A percentile compares a stretch with the other conserved stretches of the same genome.
phyloP scores from a whole-genome alignment of 805 yeast species.

The Candida caryicola region DNA sequence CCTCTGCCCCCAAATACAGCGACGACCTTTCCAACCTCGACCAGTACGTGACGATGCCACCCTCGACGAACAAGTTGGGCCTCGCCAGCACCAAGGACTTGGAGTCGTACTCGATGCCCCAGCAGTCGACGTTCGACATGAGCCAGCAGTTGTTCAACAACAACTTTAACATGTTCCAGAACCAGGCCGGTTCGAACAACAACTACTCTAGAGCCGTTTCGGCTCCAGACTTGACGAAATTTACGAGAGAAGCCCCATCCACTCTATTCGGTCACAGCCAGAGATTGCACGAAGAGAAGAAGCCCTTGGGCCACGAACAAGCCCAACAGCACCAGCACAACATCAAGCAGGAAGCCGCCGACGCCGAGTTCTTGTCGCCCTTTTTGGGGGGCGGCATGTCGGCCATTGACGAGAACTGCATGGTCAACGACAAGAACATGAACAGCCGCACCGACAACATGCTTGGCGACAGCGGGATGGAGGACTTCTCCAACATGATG shows the following conservation, averaged over 20 bases:
- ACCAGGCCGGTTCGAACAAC: neutral
- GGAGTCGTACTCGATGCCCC: conserved; percentile 9
- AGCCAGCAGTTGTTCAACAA: conserved; percentile 8
- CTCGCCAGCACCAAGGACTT: neutral
- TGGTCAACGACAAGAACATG: neutral
- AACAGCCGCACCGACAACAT: neutral
- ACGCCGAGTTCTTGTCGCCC: no score
- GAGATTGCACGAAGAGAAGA: conserved; percentile 1
- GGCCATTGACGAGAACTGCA: neutral
- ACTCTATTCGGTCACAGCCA: conserved; percentile 10
- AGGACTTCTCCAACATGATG: conserved; percentile 7
- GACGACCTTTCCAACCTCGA: neutral
- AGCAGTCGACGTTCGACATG: conserved; percentile 13
- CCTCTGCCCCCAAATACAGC: conserved; percentile 8
- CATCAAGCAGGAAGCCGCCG: neutral
- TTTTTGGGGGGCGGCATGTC: neutral
- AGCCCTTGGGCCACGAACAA: no score
- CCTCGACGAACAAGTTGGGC: neutral
- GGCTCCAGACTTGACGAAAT: conserved; percentile 16
- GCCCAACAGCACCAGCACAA: conserved; percentile 1
- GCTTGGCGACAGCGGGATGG: neutral
- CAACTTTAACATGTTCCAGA: conserved; percentile 12
- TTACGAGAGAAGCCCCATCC: conserved; percentile 5
- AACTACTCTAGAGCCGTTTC: conserved; percentile 13
- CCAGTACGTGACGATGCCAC: neutral